These are phyloP conservation scores for Trametes sanguinea DNA, from an alignment of 768 basidiomycete species.

Conservation along the genomic window DNA sequence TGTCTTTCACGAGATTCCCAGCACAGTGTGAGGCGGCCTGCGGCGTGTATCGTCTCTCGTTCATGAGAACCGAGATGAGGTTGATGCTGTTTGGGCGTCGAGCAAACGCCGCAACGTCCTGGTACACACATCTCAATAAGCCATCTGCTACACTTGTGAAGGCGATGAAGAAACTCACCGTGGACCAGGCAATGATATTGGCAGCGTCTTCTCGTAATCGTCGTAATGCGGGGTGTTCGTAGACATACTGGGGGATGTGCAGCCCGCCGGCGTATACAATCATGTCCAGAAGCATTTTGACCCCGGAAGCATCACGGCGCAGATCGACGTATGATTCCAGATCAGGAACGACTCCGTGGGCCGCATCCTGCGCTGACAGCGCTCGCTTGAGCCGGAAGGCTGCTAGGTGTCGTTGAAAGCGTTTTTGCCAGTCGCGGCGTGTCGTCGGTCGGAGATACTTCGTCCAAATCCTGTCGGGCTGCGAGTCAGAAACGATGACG, in stretches of 20 bases:
- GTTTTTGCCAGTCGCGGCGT: conserved; percentile 41
- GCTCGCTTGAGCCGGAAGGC: conserved; percentile 37
- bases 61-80: conserved; percentile 52
- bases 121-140: neutral
- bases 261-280: conserved; percentile 55
- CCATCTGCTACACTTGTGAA: neutral
- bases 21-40: conserved; percentile 52
- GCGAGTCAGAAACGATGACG: neutral
- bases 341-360: conserved; percentile 36
- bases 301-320: conserved; percentile 51
- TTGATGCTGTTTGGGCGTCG: conserved; percentile 47
- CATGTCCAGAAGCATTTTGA: conserved; percentile 51
- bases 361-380: conserved; percentile 31
- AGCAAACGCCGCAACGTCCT: conserved; percentile 66
- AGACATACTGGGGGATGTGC: conserved; percentile 35
- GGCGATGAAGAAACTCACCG: conserved; percentile 39
- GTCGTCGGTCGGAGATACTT: conserved; percentile 39
- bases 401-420: conserved; percentile 42
- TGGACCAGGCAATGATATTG: conserved; percentile 55
- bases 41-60: conserved; percentile 43
- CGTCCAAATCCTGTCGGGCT: conserved; percentile 39
- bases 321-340: conserved; percentile 50
- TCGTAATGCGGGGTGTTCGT: conserved; percentile 31
- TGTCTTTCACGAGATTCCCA: conserved; percentile 41
- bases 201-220: conserved; percentile 43